Base-by-base conservation (phyloP, 352 stramenopile genomes). In the Phytophthora podocarpi region DNA sequence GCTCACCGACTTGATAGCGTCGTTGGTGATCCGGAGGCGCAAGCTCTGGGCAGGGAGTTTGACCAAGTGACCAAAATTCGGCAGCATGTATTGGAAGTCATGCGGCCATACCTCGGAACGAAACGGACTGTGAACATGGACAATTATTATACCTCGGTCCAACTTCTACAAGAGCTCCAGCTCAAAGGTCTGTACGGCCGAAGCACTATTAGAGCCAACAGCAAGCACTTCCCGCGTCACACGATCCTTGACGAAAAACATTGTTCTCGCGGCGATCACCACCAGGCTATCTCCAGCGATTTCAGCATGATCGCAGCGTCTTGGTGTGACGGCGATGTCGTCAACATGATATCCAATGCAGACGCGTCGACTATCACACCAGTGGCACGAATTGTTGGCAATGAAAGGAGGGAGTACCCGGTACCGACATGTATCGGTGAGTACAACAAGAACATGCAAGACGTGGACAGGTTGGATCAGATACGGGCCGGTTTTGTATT, bases 401-500 rank as follows among this genome's bases (percentile, higher is more conserved):
- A n/a, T n/a, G n/a, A n/a, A n/a, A n/a, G n/a, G n/a, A n/a, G n/a
- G n/a, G n/a, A n/a, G n/a, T n/a, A n/a, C n/a, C n/a, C n/a, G 31
- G 59, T 54, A 10, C 62, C 62, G 4, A 63, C 20, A 27, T 63
- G 47, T 32, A 39, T 74, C 4, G 60, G 56, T 12, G 21, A 67
- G 13, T 77, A 72, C 49, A 77, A 74, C 31, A 2, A 55, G 11
- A 7, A 70, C 32, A 80, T 80, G 67, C 59, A 77, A 23, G 72
- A 60, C 0, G 67, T 80, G 0, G 59, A 80, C 18, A 35, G 43
- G 5, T 24, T 63, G 15, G 54, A 50, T 30, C 34, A 50, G 18
- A 13, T 49, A 27, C 26, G 72, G 13, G 43, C 26, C 20, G 21
- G 15, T 77, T 73, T 40, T 80, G 48, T 20, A 15, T 77, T 46